Evolutionary conservation across 148 eudicot species (phyloP).

Genomic region (Rhododendron henanense): DNA sequence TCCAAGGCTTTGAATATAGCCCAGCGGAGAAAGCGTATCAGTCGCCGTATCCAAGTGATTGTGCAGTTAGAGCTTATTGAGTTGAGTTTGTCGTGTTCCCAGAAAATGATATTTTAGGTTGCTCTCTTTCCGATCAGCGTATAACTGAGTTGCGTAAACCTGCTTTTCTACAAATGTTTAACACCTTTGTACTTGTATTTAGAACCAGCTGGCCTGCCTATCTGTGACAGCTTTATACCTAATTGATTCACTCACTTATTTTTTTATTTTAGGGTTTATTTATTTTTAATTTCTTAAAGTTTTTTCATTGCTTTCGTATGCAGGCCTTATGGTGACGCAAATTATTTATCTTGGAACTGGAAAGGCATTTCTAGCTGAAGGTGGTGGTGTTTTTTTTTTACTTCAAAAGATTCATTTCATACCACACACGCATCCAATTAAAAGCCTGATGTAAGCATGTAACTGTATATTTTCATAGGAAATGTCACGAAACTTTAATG

Average conservation of each 20-base stretch:
- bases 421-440: background rate
- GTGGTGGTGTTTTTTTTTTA: background rate
- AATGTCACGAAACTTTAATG: background rate
- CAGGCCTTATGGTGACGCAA: slow-evolving; percentile 57
- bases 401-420: background rate
- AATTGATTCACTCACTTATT: background rate
- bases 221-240: background rate
- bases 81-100: background rate
- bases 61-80: background rate
- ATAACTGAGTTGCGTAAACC: background rate
- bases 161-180: background rate
- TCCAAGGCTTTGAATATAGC: background rate
- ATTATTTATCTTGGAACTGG: slow-evolving; percentile 44
- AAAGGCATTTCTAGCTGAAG: slow-evolving; percentile 38
- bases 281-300: background rate
- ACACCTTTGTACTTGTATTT: background rate
- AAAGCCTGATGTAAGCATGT: background rate
- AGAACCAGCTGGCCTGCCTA: background rate
- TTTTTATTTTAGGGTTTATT: background rate
- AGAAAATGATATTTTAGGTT: background rate
- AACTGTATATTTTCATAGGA: background rate
- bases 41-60: background rate
- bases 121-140: background rate
- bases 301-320: background rate
- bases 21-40: background rate